These are phyloP conservation scores for Fusarium metavorans DNA, from an alignment of 2,329 filamentous ascomycete genomes.

Conservation along the genomic window DNA sequence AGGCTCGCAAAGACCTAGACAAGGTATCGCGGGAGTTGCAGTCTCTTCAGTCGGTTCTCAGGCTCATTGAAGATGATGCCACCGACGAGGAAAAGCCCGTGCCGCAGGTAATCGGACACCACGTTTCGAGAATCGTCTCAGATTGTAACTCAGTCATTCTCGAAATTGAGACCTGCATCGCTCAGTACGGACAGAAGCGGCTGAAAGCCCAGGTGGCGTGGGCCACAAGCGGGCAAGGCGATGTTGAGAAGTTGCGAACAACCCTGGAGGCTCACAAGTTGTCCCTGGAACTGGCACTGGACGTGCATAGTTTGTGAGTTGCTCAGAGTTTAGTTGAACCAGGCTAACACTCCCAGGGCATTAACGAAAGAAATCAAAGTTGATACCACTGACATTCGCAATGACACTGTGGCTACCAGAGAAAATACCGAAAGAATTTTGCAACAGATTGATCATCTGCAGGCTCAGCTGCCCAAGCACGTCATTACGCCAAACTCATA, in stretches of 20 bases:
- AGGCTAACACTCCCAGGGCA: not conserved
- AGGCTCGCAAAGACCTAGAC: conserved; percentile 26
- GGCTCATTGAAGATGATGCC: conserved; percentile 27
- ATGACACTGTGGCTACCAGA: conserved; percentile 17
- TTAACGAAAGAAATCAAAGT: conserved; percentile 2
- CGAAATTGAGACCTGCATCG: conserved; percentile 8
- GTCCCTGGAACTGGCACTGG: conserved; percentile 12
- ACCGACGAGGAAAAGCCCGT: conserved; percentile 1
- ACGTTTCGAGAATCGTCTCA: not conserved
- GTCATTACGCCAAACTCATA: not conserved
- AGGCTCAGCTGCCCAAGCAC: not conserved
- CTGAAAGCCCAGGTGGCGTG: conserved; percentile 8
- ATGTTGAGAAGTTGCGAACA: conserved; percentile 13
- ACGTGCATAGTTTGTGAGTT: conserved; percentile 7
- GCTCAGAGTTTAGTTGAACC: too few species aligned
- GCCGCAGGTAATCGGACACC: conserved; percentile 1
- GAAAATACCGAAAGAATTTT: conserved; percentile 16
- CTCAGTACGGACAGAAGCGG: not conserved
- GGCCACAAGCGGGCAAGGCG: conserved; percentile 11
- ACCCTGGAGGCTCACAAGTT: conserved; percentile 27
- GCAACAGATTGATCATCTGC: conserved; percentile 5
- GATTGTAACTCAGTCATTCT: conserved; percentile 13
- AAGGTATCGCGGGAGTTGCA: conserved; percentile 26
- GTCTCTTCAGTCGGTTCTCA: conserved; percentile 21
- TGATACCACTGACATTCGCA: not conserved